These are phyloP conservation scores for Vinca minor DNA, from an alignment of 257 asterid genomes.

Conservation along the genomic window DNA sequence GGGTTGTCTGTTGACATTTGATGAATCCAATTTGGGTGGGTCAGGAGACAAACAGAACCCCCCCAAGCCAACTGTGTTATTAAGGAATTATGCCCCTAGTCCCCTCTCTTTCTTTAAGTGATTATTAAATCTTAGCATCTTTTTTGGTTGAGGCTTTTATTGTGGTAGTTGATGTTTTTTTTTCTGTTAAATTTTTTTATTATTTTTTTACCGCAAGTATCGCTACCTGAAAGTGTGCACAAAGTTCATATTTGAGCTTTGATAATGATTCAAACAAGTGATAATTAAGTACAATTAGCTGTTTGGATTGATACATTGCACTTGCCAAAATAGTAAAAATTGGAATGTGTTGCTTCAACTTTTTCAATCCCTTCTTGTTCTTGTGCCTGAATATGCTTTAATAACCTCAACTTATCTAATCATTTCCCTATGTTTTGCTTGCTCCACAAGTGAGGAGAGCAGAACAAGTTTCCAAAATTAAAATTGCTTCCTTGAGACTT, in stretches of 20 bases:
- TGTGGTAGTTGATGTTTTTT: constrained; percentile 27
- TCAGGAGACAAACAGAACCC: constrained; percentile 55
- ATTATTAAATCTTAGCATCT: constrained; percentile 41
- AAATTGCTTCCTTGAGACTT: too few species aligned
- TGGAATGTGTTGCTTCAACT: not conserved
- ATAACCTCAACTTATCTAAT: too few species aligned
- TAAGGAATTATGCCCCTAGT: constrained; percentile 19
- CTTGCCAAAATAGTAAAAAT: constrained; percentile 14
- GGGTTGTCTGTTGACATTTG: constrained; percentile 44
- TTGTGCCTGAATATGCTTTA: constrained; percentile 10
- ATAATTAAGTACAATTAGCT: not conserved
- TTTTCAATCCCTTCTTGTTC: not conserved
- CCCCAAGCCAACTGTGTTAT: constrained; percentile 47
- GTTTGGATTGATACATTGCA: constrained; percentile 32
- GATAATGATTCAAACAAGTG: constrained; percentile 3
- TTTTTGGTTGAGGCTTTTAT: constrained; percentile 42
- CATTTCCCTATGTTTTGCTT: not conserved
- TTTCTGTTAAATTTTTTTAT: too few species aligned
- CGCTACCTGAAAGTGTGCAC: too few species aligned
- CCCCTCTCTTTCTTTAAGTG: constrained; percentile 23
- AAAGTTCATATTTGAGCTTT: constrained; percentile 23
- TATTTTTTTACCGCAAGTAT: too few species aligned
- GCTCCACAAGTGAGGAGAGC: not conserved
- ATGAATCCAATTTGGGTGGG: constrained; percentile 55
- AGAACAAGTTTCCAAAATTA: not conserved